Base-by-base conservation (phyloP, 2,329 filamentous ascomycete genomes). In the Amauroascus niger region DNA sequence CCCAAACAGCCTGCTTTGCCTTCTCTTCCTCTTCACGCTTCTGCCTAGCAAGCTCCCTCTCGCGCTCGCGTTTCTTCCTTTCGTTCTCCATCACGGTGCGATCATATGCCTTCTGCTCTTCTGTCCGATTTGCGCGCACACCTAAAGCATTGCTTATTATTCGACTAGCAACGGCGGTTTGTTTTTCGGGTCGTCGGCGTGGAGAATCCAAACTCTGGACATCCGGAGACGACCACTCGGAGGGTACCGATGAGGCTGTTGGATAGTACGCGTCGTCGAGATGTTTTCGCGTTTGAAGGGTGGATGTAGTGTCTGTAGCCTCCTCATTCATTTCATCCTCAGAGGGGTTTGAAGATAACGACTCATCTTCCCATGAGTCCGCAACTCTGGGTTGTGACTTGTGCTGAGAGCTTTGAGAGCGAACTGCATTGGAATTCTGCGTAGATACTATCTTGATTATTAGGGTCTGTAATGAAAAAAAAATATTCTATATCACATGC, bases 91-190 rank as follows among this genome's bases (percentile, higher is more conserved):
- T 82, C 57, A 93, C 75, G 0, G 87, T 84, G 60, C 78, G 81
- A 63, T 97, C 90, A 67, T 93, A 97, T 52, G 88, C 87, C 62
- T 78, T 79, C 76, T 95, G 87, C 71, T 96, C 90, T 58, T 94
- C 88, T 1, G 88, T 96, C 68, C 84, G 80, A 30, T 88, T 88
- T 32, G 84, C 82, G 64, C 83, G 82, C 52, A 96, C 80, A 0
- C 93, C 93, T 60, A 97, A 73, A 0, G 87, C 89, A 2, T 86
- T 87, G 0, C 88, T 89, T 67, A 98, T 97, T 80, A 98, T 78
- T 55, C 93, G 78, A 57, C 86, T 81, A 4, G 93, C 93, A 37
- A 95, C 88, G 0, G 89, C 88, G 57, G 94, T 94, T 58, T 90
- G 94, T 76, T 95, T 98, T 71, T 95, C 90, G 0, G 89, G 91